A percentile compares a stretch with the other conserved stretches of the same genome.
Evolutionary conservation across 495 filamentous ascomycete species (phyloP).

Genomic region (Neurospora hispaniola): DNA sequence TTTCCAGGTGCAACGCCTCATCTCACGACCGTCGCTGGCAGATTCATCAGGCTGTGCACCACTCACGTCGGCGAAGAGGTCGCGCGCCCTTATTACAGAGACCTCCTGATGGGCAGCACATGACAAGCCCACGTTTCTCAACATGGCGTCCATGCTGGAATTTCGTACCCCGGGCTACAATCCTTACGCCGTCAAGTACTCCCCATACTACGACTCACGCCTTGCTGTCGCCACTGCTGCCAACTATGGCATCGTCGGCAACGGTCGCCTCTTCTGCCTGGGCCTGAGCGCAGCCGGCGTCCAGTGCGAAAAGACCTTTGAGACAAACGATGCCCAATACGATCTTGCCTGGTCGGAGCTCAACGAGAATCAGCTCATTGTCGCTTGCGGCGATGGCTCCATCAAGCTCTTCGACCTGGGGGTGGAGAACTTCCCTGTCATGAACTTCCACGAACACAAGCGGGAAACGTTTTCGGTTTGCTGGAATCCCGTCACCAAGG

Average conservation of each 20-base stretch:
- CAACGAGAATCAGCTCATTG: conserved; percentile 85
- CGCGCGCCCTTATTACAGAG: neutral
- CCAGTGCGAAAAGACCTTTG: conserved; percentile 76
- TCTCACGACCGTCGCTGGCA: neutral
- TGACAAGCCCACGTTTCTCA: neutral
- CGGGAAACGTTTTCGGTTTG: conserved; percentile 82
- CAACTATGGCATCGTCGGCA: conserved; percentile 95
- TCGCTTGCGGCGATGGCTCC: conserved; percentile 81
- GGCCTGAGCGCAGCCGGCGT: conserved; percentile 74
- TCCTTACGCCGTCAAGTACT: conserved; percentile 92
- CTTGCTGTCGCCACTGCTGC: conserved; percentile 77
- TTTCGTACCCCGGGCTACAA: conserved; percentile 89
- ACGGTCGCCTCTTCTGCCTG: conserved; percentile 78
- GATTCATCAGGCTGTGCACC: neutral
- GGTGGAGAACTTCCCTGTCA: conserved; percentile 68
- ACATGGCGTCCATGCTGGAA: conserved; percentile 65
- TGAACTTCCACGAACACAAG: conserved; percentile 82
- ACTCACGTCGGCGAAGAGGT: neutral
- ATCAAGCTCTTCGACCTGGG: conserved; percentile 87
- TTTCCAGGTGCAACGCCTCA: neutral
- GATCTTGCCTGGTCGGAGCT: conserved; percentile 89
- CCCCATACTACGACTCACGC: conserved; percentile 90
- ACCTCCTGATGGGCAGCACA: conserved; percentile 3
- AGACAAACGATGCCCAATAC: conserved; percentile 93
- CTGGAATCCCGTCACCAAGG: conserved; percentile 89